Conservation (phyloP, 345 rosid genomes). For the Gossypium arboreum region DNA sequence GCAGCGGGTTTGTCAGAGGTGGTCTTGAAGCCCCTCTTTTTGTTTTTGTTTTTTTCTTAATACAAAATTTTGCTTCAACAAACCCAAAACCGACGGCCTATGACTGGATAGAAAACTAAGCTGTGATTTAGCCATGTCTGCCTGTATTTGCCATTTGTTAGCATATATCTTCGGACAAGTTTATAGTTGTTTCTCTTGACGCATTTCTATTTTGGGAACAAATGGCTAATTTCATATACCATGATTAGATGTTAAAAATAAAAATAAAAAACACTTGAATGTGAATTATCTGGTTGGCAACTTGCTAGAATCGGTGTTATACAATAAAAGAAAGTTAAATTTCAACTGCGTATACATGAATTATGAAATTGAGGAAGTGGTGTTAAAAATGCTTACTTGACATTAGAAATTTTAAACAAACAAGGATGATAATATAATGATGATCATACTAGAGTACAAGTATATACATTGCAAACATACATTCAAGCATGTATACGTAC, state of each 20-base stretch:
- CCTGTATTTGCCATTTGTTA: not conserved
- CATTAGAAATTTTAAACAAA: too few species aligned
- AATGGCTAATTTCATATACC: not conserved
- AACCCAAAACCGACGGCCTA: not conserved
- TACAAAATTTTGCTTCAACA: not conserved
- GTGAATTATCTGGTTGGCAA: too few species aligned
- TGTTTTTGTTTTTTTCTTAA: not conserved
- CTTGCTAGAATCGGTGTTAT: too few species aligned
- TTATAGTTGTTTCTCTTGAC: not conserved
- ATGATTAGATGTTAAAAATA: too few species aligned
- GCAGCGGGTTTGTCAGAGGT: too few species aligned
- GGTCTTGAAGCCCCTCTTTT: not conserved
- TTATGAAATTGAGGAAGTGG: too few species aligned
- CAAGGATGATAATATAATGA: not conserved
- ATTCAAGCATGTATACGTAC: not conserved
- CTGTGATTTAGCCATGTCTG: not conserved
- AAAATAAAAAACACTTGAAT: too few species aligned
- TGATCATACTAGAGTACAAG: not conserved
- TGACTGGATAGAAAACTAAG: not conserved
- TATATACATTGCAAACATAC: slow-evolving; percentile 1
- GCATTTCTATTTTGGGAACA: not conserved
- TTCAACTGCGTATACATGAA: too few species aligned
- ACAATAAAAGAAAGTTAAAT: too few species aligned
- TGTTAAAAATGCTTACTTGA: too few species aligned
- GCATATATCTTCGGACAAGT: not conserved